These are phyloP conservation scores for Penicillium atrosanguineum DNA, from an alignment of 495 filamentous ascomycete genomes.

Conservation along the genomic window DNA sequence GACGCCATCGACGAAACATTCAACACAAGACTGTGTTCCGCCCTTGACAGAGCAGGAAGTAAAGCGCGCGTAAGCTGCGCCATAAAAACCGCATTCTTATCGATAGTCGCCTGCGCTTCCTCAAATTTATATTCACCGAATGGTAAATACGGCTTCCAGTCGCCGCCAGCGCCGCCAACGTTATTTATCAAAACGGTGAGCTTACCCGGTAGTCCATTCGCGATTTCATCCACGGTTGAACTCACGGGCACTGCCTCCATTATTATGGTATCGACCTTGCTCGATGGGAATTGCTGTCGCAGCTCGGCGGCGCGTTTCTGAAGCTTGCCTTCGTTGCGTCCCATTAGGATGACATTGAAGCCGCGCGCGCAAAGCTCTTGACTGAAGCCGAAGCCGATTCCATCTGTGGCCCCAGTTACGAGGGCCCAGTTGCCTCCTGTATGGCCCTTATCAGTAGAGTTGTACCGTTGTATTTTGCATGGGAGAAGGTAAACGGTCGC, in stretches of 20 bases:
- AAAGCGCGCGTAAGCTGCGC: constrained; percentile 42
- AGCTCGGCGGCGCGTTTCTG: constrained; percentile 26
- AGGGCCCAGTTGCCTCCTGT: constrained; percentile 48
- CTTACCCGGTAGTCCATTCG: neutral
- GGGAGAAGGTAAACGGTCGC: constrained; percentile 22
- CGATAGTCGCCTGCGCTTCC: constrained; percentile 26
- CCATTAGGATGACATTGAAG: constrained; percentile 59
- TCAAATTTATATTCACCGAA: constrained; percentile 20
- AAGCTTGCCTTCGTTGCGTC: constrained; percentile 50
- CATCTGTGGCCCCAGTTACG: constrained; percentile 58
- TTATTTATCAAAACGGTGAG: constrained; percentile 51
- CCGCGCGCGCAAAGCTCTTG: constrained; percentile 50
- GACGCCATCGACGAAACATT: constrained; percentile 40
- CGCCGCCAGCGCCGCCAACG: constrained; percentile 46
- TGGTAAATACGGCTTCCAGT: constrained; percentile 12
- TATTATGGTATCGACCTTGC: neutral
- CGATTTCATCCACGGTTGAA: constrained; percentile 1
- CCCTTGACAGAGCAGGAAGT: constrained; percentile 29
- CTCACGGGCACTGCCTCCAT: constrained; percentile 16
- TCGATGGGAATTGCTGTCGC: constrained; percentile 25
- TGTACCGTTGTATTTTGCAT: constrained; percentile 17
- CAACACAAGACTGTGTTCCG: constrained; percentile 31
- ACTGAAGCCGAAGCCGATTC: constrained; percentile 54
- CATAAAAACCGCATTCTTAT: constrained; percentile 39
- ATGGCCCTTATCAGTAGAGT: neutral